phyloP scores from a whole-genome alignment of 2,329 filamentous ascomycete species.

The Periconia sp. region DNA sequence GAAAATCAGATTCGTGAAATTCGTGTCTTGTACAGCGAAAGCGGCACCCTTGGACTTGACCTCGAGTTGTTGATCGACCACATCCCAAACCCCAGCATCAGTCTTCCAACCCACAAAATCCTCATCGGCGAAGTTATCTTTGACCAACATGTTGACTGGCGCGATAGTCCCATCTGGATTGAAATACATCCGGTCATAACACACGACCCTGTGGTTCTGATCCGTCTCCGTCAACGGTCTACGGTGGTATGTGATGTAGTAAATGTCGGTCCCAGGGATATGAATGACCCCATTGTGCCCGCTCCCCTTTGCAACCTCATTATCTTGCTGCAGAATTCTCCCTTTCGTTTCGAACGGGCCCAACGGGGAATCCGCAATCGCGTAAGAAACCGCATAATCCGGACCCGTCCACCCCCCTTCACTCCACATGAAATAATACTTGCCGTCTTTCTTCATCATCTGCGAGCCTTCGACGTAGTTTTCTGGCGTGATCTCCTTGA shows the following conservation, averaged over 20 bases:
- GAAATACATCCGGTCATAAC: conserved; percentile 9
- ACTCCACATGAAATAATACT: conserved; percentile 10
- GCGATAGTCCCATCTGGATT: conserved; percentile 4
- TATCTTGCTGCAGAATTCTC: conserved; percentile 6
- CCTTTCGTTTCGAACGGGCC: conserved; percentile 1
- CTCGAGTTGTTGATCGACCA: conserved; percentile 1
- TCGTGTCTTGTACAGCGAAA: conserved; percentile 3
- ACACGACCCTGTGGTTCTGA: conserved; percentile 4
- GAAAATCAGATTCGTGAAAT: conserved; percentile 2
- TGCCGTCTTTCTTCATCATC: conserved; percentile 5
- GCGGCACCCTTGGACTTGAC: neutral
- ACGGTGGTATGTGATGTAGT: conserved; percentile 8
- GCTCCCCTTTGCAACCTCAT: conserved; percentile 3
- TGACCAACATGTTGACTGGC: conserved; percentile 5
- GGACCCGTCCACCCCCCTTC: conserved; percentile 7
- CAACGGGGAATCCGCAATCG: conserved; percentile 6
- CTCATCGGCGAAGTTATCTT: conserved; percentile 6
- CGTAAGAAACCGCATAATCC: conserved; percentile 6
- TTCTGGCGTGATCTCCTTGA: conserved; percentile 5
- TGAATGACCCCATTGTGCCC: conserved; percentile 7
- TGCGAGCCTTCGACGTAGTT: conserved; percentile 8
- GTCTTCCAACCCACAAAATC: conserved; percentile 6
- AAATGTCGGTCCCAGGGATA: conserved; percentile 5
- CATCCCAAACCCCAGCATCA: neutral
- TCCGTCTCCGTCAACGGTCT: conserved; percentile 2